Conservation (phyloP, 306 rosid genomes). For the Medicago lupulina region DNA sequence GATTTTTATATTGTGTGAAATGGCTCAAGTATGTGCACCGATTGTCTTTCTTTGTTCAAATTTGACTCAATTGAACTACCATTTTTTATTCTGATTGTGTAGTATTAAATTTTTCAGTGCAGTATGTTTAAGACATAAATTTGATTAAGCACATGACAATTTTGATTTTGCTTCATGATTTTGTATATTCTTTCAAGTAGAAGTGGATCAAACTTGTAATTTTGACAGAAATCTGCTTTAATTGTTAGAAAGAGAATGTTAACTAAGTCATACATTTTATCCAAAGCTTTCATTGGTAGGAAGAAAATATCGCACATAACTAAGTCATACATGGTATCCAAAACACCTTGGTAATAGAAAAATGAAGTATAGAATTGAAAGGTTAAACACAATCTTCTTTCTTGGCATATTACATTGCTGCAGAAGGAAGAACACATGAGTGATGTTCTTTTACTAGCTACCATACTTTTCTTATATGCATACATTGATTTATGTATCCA, state of each 20-base stretch:
- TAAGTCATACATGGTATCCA: not conserved
- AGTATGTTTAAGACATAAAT: constrained; percentile 17
- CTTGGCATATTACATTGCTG: constrained; percentile 33
- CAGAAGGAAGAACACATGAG: constrained; percentile 18
- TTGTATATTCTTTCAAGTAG: constrained; percentile 8
- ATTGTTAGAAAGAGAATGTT: not conserved
- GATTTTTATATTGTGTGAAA: not conserved
- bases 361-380: constrained; percentile 21
- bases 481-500: constrained; percentile 32
- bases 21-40: not conserved
- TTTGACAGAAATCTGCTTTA: not conserved
- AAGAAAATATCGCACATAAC: not conserved
- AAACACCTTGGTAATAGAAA: constrained; percentile 14
- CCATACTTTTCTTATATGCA: constrained; percentile 16
- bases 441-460: constrained; percentile 18
- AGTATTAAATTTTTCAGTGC: constrained; percentile 2
- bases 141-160: constrained; percentile 2
- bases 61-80: not conserved
- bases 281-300: not conserved
- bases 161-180: constrained; percentile 18
- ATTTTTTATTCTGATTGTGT: constrained; percentile 9
- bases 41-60: not conserved
- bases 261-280: not conserved
- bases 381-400: constrained; percentile 14
- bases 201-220: constrained; percentile 17